phyloP scores from a whole-genome alignment of 257 asterid genomes.

The Solanum paucissectum region DNA sequence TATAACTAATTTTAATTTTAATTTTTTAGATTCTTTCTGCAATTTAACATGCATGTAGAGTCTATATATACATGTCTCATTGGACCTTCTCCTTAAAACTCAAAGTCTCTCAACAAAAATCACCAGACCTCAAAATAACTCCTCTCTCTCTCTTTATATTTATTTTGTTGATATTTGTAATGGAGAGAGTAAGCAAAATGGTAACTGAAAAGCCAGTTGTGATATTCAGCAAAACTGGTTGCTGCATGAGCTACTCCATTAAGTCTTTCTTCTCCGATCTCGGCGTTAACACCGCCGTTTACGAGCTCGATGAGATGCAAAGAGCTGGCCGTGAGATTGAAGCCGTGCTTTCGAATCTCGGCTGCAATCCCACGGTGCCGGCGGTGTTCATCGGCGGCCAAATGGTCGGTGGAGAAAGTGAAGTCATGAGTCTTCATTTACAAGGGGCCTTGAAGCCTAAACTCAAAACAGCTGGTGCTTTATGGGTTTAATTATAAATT shows the following conservation, averaged over 20 bases:
- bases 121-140: neutral
- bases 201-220: slow-evolving; percentile 64
- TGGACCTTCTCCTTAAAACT: slow-evolving; percentile 26
- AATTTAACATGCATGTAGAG: neutral
- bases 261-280: slow-evolving; percentile 54
- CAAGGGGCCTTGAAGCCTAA: slow-evolving; percentile 43
- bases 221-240: slow-evolving; percentile 57
- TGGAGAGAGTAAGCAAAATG: slow-evolving; percentile 56
- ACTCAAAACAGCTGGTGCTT: slow-evolving; percentile 69
- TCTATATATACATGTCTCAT: slow-evolving; percentile 21
- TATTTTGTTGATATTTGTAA: neutral
- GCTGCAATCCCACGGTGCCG: slow-evolving; percentile 47
- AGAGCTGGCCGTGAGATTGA: slow-evolving; percentile 55
- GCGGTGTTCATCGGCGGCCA: slow-evolving; percentile 66
- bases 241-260: slow-evolving; percentile 65
- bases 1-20: too few species aligned
- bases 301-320: slow-evolving; percentile 63
- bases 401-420: slow-evolving; percentile 62
- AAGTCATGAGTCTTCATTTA: slow-evolving; percentile 72
- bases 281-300: slow-evolving; percentile 46
- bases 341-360: slow-evolving; percentile 36
- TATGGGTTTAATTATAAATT: slow-evolving; percentile 38
- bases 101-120: neutral
- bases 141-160: neutral
- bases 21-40: neutral